Evolutionary conservation across 345 rosid species (phyloP), one percentile per base, ranked within the genome.

Genomic region (Corymbia maculata): DNA sequence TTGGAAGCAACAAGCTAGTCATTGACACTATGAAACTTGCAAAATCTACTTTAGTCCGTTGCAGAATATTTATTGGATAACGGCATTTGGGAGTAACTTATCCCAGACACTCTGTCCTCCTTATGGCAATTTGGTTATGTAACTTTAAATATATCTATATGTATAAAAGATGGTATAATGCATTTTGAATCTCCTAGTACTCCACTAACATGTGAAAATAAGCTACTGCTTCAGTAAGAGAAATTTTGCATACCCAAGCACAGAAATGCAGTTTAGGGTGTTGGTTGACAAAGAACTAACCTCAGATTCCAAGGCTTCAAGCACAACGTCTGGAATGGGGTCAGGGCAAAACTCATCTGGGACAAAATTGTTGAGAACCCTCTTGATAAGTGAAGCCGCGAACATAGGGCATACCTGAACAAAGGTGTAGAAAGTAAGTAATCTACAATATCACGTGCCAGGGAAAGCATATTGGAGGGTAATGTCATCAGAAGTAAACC

Each of bases 281-380:
- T 36, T 75, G 45, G 64, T 7, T 87, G 30, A 89, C 51, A 89
- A 68, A 53, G 49, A 90, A 86, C 95, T 92, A 87, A 96, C 99
- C 98, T 93, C 96, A 64, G 92, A 88, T 64, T 94, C 95, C 86
- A 97, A 91, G 89, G 97, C 97, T 93, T 96, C 95, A 89, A 96
- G 93, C 85, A 97, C 97, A 88, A 51, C 94, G 79, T 90, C 91
- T 80, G 99, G 99, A 90, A 97, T 93, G 57, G 96, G 97, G 86
- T 97, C 98, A 52, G 99, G 99, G 89, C 95, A 96, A 89, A 97
- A 97, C 94, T 96, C 98, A 89, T 97, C 99, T 0, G 96, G 93
- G 85, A 91, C 94, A 89, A 96, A 97, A 89, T 90, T 93, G 86
- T 94, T 91, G 79, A 96, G 94, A 68, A 97, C 94, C 91, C 94